phyloP scores from a whole-genome alignment of 257 asterid species.

The Solanum tarijense region DNA sequence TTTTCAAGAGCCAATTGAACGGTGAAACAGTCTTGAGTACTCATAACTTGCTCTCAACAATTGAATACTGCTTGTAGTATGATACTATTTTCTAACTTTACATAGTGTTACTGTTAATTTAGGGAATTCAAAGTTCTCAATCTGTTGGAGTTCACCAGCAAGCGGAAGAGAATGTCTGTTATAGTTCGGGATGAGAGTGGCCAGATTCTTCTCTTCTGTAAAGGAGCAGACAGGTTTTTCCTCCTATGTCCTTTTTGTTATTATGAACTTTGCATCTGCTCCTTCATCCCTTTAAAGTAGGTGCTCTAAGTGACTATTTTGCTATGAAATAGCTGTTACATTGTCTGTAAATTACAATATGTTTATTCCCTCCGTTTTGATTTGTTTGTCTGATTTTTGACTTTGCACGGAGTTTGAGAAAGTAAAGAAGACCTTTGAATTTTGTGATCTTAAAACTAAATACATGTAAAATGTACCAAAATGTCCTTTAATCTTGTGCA shows the following conservation, averaged over 20 bases:
- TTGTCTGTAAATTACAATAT: background rate
- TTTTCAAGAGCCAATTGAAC: conserved; percentile 56
- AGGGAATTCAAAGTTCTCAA: conserved; percentile 89
- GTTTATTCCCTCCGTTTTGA: background rate
- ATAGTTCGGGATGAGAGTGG: conserved; percentile 63
- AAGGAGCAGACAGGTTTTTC: conserved; percentile 90
- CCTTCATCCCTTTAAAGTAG: background rate
- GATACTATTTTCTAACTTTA: background rate
- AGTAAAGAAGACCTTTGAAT: too few species aligned
- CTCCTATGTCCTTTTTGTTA: conserved; percentile 1
- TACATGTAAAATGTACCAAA: background rate
- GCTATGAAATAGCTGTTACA: background rate
- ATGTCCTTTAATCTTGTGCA: background rate
- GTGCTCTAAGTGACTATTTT: background rate
- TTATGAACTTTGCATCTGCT: background rate
- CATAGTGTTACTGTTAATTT: conserved; percentile 4
- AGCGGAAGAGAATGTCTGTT: conserved; percentile 93
- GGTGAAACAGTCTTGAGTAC: conserved; percentile 22
- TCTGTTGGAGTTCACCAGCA: conserved; percentile 90
- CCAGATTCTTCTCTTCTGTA: conserved; percentile 78
- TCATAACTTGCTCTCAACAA: background rate
- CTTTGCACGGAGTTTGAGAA: background rate
- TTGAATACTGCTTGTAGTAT: background rate
- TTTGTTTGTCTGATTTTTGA: background rate
- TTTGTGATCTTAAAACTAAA: background rate